Evolutionary conservation across 345 rosid genomes (phyloP).

Genomic region (Alliaria petiolata): DNA sequence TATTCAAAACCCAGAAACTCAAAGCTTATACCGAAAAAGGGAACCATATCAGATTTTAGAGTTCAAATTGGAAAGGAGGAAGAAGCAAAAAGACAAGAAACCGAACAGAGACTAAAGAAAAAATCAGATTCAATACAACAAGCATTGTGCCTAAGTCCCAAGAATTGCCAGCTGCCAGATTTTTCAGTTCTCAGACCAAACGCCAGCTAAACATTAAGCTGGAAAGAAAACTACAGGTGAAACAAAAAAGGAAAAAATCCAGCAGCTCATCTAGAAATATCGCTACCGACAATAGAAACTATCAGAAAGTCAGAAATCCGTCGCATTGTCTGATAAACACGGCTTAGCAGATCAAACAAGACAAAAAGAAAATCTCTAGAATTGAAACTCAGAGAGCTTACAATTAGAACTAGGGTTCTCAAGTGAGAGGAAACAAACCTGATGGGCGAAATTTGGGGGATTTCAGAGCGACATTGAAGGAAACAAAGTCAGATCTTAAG

Average conservation of each 20-base stretch:
- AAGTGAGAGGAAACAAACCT: conserved; percentile 17
- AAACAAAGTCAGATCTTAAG: conserved; percentile 25
- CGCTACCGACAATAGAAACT: conserved; percentile 27
- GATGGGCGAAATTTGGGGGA: neutral
- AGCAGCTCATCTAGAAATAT: conserved; percentile 6
- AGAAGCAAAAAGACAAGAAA: conserved; percentile 20
- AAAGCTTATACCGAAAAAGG: neutral
- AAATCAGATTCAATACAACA: conserved; percentile 29
- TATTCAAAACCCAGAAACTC: neutral
- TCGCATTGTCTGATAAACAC: conserved; percentile 19
- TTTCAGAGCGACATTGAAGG: conserved; percentile 31
- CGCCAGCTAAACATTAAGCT: conserved; percentile 28
- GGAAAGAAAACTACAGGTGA: conserved; percentile 26
- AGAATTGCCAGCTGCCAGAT: conserved; percentile 27
- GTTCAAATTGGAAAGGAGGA: neutral
- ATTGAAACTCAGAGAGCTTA: neutral
- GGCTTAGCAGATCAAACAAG: conserved; percentile 4
- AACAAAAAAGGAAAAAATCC: neutral
- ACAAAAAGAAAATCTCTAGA: neutral
- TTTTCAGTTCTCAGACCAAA: conserved; percentile 10
- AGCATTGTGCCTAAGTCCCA: conserved; percentile 12
- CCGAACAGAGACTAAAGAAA: neutral
- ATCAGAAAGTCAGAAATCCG: conserved; percentile 1
- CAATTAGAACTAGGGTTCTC: conserved; percentile 17
- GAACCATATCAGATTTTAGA: neutral